Conservation (phyloP, 257 asterid genomes). For the Petrea volubilis region DNA sequence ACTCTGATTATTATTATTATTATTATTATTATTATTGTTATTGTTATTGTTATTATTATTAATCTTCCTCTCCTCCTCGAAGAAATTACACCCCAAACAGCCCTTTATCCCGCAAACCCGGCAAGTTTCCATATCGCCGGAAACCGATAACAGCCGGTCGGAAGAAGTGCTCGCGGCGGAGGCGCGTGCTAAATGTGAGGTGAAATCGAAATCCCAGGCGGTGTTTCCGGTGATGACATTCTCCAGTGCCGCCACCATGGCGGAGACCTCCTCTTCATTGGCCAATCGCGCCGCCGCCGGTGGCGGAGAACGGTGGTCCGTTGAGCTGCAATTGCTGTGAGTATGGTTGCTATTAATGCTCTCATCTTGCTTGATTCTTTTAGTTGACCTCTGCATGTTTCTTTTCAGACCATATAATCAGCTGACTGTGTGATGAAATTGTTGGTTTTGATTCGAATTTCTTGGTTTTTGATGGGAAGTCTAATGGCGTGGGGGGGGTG, state of each 20-base stretch:
- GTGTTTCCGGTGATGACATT: conserved; percentile 41
- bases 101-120: conserved; percentile 45
- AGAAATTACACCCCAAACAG: conserved; percentile 54
- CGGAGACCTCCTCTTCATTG: conserved; percentile 36
- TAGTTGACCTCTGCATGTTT: conserved; percentile 22
- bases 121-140: conserved; percentile 39
- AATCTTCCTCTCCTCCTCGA: conserved; percentile 11
- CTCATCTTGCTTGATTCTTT: conserved; percentile 11
- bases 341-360: no score
- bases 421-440: neutral
- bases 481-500: neutral
- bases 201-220: neutral
- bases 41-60: neutral
- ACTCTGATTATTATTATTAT: neutral
- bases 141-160: conserved; percentile 24
- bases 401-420: neutral
- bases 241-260: conserved; percentile 46
- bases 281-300: conserved; percentile 17
- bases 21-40: neutral
- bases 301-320: neutral
- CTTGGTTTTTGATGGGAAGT: neutral
- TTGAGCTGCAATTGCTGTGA: neutral
- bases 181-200: neutral
- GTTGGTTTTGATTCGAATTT: neutral
- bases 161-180: neutral